Evolutionary conservation across 768 basidiomycete genomes (phyloP), one percentile per base, ranked within the genome.

Genomic region (Clathrus columnatus): DNA sequence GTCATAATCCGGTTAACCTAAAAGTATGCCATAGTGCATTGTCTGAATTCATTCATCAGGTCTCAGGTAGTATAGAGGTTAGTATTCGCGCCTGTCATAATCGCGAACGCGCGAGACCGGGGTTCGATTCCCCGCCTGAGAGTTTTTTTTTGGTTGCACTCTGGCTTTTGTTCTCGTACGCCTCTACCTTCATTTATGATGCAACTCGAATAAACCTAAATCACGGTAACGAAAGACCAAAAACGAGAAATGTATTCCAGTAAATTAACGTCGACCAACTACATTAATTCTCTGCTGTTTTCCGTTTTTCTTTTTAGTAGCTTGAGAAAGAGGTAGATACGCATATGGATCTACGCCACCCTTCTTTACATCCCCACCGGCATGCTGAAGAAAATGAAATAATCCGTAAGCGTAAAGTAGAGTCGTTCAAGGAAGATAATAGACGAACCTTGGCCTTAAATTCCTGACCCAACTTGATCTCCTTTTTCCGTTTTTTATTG

Each of bases 311-410:
- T 77, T 80, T 71, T 87, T 91, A 36, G 87, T 82, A 48, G 90
- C 89, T 66, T 93, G 86, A 20, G 83, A 80, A 51, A 99, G 73
- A 6, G 91, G 74, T 29, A 99, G 67, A 68, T 97, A 99, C 17
- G 91, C 91, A 67, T 91, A 98, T 4, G 96, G 96, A 66, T 96
- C 93, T 51, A 91, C 69, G 16, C 86, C 85, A 42, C 81, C 80
- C 67, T 82, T 88, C 70, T 91, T 94, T 67, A 96, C 75, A 66
- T 98, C 96, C 7, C 96, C 96, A 28, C 89, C 90, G 21, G 94
- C 96, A 73, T 84, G 89, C 95, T 98, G 68, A 51, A 20, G 46
- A 61, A 47, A 52, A 63, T n/a, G n/a, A 36, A 63, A 46, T 43
- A 17, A 32, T 28, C 26, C 23, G 23, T 59, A 28, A 51, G 51